Base-by-base conservation (phyloP, 1,284 basidiomycete genomes). In the Melampsora americana region DNA sequence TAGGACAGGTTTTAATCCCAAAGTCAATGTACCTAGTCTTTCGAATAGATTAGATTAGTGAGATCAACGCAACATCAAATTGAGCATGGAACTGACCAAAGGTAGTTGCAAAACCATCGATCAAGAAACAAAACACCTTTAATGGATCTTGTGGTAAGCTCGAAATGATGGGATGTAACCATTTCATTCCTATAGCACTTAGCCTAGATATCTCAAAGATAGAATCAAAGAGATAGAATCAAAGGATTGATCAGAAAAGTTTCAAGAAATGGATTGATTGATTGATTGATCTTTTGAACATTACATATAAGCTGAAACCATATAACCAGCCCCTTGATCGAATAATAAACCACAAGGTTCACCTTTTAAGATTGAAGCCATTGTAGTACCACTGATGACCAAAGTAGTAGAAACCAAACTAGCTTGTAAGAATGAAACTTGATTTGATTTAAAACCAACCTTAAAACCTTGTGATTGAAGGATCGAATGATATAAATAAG, bases 101-200 rank as follows among this genome's bases (percentile, higher is more conserved):
- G 20, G 64, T 74, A 9, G 71, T 74, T 20, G 71, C 71, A 28
- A 74, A 74, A 23, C 71, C 71, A 32, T 74, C 71, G 50, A 74
- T 66, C 12, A 67, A 66, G 39, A 66, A 66, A 30, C 30, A 74
- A 1, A 74, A 53, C 18, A 60, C 16, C 28, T 74, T 74, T 39
- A 74, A 59, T 18, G 48, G 71, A 30, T 66, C 35, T 48, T 66
- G 32, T n/a, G 71, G 71, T 18, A 74, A 46, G 23, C 30, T n/a
- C 12, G 46, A 26, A 11, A 74, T 16, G 48, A 66, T 56, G 7
- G 71, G 71, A 74, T 74, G 64, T 30, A 74, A 50, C 64, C 71
- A 74, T 46, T 74, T 74, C 71, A 74, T 74, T 5, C 26, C 53
- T 2, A 66, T 35, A 39, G 46, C 64, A 56, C 62, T 46, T 12